Base-by-base conservation (phyloP, 2,329 filamentous ascomycete genomes). In the Aspergillus tanneri region DNA sequence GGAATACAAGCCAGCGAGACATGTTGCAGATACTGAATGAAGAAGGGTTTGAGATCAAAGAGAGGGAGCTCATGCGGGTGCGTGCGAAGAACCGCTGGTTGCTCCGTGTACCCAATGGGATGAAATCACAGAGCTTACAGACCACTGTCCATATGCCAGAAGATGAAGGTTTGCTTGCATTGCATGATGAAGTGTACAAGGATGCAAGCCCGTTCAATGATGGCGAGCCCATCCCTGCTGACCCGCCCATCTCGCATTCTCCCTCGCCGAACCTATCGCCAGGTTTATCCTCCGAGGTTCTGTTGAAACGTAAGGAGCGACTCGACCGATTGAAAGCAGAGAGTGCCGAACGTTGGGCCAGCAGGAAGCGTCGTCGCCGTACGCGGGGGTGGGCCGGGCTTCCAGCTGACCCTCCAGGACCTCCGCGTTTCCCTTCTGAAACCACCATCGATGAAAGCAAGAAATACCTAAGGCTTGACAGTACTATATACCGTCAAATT, bases 371-470 rank as follows among this genome's bases (percentile, higher is more conserved):
- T 44, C 79, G 86, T 43, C 81, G 86, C 53, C 78, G 85, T 38
- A 86, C 84, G 45, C 78, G 82, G 58, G 81, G 80, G n/a, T 87
- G 83, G 76, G 84, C 80, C 34, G 84, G 84, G 2, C 66, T 87
- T 21, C 82, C 85, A 11, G 79, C 85, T 28, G 85, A 88, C 62
- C 81, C 82, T 5, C 79, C 84, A 1, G 82, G 84, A 4, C 81
- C 84, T 16, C 84, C 86, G 11, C 82, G 88, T 18, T 93, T 90
- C 54, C 87, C 87, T 1, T 92, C 88, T 0, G 88, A 93, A 67
- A 91, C 86, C 10, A 91, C 88, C 0, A 80, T 93, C 49, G 85
- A 88, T 55, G 87, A 92, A 68, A 85, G 86, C 61, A 88, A 90
- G 62, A 77, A 77, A 10, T 86, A 84, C 50, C 73, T 95, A 22